Conservation (phyloP, 148 eudicot species). For the Mesembryanthemum crystallinum region DNA sequence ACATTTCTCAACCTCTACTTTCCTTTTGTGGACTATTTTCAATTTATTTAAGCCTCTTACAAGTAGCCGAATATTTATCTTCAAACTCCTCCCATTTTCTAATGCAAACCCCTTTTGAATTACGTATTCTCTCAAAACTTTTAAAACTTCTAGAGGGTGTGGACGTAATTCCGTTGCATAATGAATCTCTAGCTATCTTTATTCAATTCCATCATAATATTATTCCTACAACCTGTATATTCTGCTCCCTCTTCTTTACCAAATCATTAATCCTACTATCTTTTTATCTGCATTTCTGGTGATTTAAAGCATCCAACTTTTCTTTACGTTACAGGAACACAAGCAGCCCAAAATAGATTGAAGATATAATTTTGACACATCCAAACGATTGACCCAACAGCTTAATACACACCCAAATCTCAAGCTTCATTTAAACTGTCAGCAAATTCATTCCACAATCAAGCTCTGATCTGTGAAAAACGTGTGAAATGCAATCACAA, state of each 20-base stretch:
- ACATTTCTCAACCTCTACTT: too few species aligned
- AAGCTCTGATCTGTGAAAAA: neutral
- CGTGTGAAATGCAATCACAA: neutral
- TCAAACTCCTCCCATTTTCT: too few species aligned
- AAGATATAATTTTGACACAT: neutral
- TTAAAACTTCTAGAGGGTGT: neutral
- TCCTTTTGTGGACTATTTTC: too few species aligned
- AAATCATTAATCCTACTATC: neutral
- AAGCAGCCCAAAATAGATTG: constrained; percentile 1
- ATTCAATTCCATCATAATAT: constrained; percentile 1
- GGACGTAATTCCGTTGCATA: neutral
- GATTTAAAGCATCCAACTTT: neutral
- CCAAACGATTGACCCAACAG: neutral
- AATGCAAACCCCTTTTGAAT: too few species aligned
- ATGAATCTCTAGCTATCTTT: neutral
- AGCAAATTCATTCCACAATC: too few species aligned
- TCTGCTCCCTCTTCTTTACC: neutral
- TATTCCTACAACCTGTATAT: constrained; percentile 7
- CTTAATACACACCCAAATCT: neutral
- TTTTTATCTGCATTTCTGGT: neutral
- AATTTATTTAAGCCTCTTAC: too few species aligned
- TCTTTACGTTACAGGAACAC: neutral
- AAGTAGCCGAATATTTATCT: too few species aligned
- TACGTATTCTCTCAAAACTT: too few species aligned
- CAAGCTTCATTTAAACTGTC: constrained; percentile 3